Evolutionary conservation across 208 protist genomes (phyloP).

Genomic region (Endotrypanum monterogeii): DNA sequence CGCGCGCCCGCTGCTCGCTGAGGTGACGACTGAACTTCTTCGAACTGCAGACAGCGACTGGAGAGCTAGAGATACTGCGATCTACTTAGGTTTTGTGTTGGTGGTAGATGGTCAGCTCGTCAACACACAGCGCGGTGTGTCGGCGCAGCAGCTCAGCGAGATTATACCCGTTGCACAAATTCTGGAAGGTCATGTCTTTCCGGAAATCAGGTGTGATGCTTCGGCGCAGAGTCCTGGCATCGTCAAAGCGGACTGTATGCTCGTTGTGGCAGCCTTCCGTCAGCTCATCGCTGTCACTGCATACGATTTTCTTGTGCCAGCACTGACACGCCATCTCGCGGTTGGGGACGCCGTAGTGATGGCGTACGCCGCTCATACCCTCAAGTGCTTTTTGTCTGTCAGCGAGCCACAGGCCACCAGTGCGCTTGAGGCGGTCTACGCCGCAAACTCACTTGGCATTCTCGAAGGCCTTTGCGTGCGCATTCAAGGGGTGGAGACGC

Average conservation of each 20-base stretch:
- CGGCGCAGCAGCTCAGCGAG: constrained; percentile 52
- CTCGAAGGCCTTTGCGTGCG: constrained; percentile 88
- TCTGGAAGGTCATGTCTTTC: constrained; percentile 80
- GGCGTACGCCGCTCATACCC: constrained; percentile 93
- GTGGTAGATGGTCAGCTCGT: constrained; percentile 76
- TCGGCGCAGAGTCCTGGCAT: constrained; percentile 69
- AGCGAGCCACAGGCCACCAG: constrained; percentile 29
- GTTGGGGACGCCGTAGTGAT: constrained; percentile 83
- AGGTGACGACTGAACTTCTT: constrained; percentile 58
- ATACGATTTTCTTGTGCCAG: constrained; percentile 56
- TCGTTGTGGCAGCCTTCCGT: constrained; percentile 96
- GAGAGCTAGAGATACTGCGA: constrained; percentile 95
- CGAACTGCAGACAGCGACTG: constrained; percentile 72
- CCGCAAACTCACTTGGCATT: constrained; percentile 49
- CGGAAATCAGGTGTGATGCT: constrained; percentile 73
- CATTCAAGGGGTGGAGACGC: constrained; percentile 42
- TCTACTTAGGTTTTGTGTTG: constrained; percentile 95
- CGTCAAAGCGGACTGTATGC: constrained; percentile 95
- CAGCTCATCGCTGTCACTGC: constrained; percentile 61
- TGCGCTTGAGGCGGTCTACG: constrained; percentile 52
- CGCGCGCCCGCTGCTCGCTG: constrained; percentile 64
- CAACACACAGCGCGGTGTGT: constrained; percentile 56
- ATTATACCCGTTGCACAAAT: constrained; percentile 92
- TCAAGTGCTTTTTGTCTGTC: constrained; percentile 91
- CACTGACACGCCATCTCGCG: constrained; percentile 72